These are phyloP conservation scores for Trichoderma afroharzianum DNA, from an alignment of 2,329 filamentous ascomycete genomes.

Conservation along the genomic window DNA sequence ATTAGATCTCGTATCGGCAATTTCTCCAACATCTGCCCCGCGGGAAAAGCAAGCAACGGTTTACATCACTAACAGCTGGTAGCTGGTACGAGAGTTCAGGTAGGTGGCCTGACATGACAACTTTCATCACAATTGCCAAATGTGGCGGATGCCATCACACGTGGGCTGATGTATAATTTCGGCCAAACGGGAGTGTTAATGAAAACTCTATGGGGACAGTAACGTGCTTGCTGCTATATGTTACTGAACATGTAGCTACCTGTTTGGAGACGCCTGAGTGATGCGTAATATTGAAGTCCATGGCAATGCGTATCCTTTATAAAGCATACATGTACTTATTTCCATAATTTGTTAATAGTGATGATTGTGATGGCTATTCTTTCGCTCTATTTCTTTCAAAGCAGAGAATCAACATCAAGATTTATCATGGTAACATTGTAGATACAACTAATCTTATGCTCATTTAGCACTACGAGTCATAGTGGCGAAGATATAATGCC, in stretches of 20 bases:
- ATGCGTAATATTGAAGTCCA: background rate
- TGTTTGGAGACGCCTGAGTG: background rate
- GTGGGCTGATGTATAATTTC: background rate
- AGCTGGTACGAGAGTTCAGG: background rate
- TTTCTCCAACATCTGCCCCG: background rate
- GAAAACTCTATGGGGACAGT: background rate
- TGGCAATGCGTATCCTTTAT: background rate
- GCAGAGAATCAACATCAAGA: too few relatives aligned
- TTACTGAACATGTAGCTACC: too few relatives aligned
- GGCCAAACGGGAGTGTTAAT: background rate
- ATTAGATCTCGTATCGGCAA: background rate
- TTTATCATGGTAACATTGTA: too few relatives aligned
- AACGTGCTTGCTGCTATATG: too few relatives aligned
- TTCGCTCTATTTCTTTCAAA: too few relatives aligned
- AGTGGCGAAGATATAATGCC: background rate
- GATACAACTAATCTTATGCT: too few relatives aligned
- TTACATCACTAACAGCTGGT: background rate
- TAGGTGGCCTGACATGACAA: background rate
- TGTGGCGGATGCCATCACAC: background rate
- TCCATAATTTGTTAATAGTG: too few relatives aligned
- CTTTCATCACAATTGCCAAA: background rate
- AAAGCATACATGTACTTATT: too few relatives aligned
- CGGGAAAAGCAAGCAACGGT: background rate
- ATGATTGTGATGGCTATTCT: too few relatives aligned
- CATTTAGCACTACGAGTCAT: background rate